Conservation (phyloP, 768 basidiomycete species). For the Amanita jacksonii region DNA sequence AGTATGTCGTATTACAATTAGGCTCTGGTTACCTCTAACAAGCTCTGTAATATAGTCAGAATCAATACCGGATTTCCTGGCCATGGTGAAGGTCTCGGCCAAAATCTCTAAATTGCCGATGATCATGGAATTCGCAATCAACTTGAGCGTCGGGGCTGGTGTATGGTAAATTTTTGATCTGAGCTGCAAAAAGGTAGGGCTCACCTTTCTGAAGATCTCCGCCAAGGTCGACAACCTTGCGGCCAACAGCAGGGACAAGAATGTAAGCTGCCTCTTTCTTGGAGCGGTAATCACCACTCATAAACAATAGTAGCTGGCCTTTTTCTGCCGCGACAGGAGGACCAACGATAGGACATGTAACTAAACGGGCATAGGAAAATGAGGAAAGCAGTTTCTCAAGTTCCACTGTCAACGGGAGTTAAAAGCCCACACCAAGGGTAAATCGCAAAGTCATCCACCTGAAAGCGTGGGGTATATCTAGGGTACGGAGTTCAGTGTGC, state of each 20-base stretch:
- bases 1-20: background rate
- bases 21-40: conserved; percentile 38
- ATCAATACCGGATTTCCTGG: conserved; percentile 76
- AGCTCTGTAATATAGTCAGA: conserved; percentile 44
- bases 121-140: conserved; percentile 74
- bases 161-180: background rate
- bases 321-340: conserved; percentile 56
- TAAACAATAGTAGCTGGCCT: conserved; percentile 58
- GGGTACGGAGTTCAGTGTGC: conserved; percentile 6
- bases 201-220: conserved; percentile 77
- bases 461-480: conserved; percentile 49
- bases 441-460: conserved; percentile 22
- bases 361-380: conserved; percentile 49
- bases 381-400: conserved; percentile 59
- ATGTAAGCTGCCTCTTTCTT: conserved; percentile 75
- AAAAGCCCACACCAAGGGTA: conserved; percentile 3
- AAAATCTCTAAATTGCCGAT: conserved; percentile 71
- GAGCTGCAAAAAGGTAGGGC: background rate
- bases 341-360: conserved; percentile 75
- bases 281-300: conserved; percentile 73
- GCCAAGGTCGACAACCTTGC: conserved; percentile 74
- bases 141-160: conserved; percentile 60
- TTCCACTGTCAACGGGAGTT: conserved; percentile 37
- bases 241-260: conserved; percentile 71
- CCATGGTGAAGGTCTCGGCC: conserved; percentile 76